Percentiles rank a stretch among this genome's conserved stretches.
These are phyloP conservation scores for Pleurotus salmoneostramineus DNA, from an alignment of 768 basidiomycete species.

Conservation along the genomic window DNA sequence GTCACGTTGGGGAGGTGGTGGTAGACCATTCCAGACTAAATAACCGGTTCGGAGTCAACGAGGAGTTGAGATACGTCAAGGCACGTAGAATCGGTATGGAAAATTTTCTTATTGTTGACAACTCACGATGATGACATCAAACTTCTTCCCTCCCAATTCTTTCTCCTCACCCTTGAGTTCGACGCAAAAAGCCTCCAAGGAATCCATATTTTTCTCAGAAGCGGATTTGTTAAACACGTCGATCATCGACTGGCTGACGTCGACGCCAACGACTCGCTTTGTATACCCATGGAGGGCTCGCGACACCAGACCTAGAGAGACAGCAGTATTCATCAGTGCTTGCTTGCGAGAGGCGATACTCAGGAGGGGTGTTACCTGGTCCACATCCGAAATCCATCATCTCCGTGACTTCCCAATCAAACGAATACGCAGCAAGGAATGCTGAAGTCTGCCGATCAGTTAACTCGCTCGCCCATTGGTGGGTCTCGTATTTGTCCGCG, in stretches of 20 bases:
- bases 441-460: too few relatives aligned
- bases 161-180: constrained; percentile 43
- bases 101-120: background rate
- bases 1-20: constrained; percentile 32
- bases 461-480: too few relatives aligned
- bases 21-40: constrained; percentile 57
- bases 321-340: too few relatives aligned
- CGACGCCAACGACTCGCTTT: constrained; percentile 66
- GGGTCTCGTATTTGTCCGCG: too few relatives aligned
- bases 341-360: too few relatives aligned
- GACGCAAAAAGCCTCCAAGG: constrained; percentile 60
- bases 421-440: too few relatives aligned
- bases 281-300: constrained; percentile 55
- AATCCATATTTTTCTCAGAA: constrained; percentile 62
- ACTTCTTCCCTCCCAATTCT: constrained; percentile 49
- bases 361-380: too few relatives aligned
- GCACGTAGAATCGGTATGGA: background rate
- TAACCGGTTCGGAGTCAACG: background rate
- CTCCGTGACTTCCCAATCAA: too few relatives aligned
- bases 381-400: too few relatives aligned
- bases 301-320: constrained; percentile 53
- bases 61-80: background rate
- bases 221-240: constrained; percentile 60
- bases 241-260: constrained; percentile 71
- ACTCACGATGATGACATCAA: constrained; percentile 71